Evolutionary conservation across 2,329 filamentous ascomycete species (phyloP).

Genomic region (Mollisia scopiformis): DNA sequence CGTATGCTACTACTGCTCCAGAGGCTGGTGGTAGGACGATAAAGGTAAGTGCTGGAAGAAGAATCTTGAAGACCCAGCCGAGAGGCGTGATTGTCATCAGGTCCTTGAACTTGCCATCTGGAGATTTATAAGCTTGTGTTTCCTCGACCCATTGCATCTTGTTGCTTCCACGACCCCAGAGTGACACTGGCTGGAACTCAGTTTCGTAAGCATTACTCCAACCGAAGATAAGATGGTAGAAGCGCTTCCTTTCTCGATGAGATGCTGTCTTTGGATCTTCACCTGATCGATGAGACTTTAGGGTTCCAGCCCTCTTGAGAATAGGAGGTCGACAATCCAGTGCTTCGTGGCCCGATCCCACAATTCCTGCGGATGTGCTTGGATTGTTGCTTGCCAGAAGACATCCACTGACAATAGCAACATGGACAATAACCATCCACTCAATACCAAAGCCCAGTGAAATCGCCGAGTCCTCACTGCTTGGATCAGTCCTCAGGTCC

Average conservation of each 20-base stretch:
- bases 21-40: conserved; percentile 12
- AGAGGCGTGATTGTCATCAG: conserved; percentile 6
- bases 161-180: conserved; percentile 15
- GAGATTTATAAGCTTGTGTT: conserved; percentile 10
- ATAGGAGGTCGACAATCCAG: not conserved
- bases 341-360: conserved; percentile 12
- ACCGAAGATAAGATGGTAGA: conserved; percentile 6
- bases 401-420: conserved; percentile 36
- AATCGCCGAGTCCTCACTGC: conserved; percentile 33
- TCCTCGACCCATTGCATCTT: conserved; percentile 20
- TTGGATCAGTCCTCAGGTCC: conserved; percentile 14
- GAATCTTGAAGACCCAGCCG: conserved; percentile 15
- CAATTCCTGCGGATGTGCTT: conserved; percentile 15
- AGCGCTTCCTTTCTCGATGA: conserved; percentile 4
- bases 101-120: conserved; percentile 1
- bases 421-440: conserved; percentile 37
- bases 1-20: conserved; percentile 16
- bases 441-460: conserved; percentile 35
- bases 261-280: not conserved
- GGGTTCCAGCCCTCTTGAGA: not conserved
- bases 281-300: not conserved
- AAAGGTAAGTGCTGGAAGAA: conserved; percentile 8
- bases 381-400: conserved; percentile 38
- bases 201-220: conserved; percentile 18
- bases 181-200: conserved; percentile 19